A percentile compares a stretch with the other conserved stretches of the same genome.
phyloP scores from a whole-genome alignment of 352 stramenopile species.

The Phytophthora ramorum region DNA sequence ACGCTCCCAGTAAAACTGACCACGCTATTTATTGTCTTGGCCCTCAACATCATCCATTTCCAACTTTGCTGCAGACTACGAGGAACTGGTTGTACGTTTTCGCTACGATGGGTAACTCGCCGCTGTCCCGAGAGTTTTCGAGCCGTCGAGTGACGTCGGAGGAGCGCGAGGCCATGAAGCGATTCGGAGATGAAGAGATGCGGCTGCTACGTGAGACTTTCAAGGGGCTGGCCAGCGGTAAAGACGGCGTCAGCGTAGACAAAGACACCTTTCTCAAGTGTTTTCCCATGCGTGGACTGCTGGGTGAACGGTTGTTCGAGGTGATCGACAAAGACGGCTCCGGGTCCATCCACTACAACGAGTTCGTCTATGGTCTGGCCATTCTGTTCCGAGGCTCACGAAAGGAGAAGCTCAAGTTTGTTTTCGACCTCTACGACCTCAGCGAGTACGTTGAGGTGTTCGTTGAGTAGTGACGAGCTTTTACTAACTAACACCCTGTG shows the following conservation, averaged over 20 bases:
- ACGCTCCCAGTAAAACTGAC: constrained; percentile 28
- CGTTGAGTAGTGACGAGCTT: neutral
- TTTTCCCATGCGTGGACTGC: constrained; percentile 90
- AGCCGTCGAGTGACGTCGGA: constrained; percentile 52
- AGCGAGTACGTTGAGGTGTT: constrained; percentile 53
- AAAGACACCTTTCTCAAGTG: constrained; percentile 96
- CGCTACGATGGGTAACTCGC: constrained; percentile 65
- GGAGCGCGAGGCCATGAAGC: constrained; percentile 76
- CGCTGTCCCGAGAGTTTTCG: constrained; percentile 63
- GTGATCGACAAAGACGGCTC: constrained; percentile 93
- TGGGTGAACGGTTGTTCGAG: constrained; percentile 93
- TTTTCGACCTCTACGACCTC: constrained; percentile 95
- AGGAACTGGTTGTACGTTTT: neutral
- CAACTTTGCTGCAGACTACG: constrained; percentile 7
- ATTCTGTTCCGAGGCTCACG: constrained; percentile 85
- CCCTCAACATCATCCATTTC: constrained; percentile 28
- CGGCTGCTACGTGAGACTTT: constrained; percentile 82
- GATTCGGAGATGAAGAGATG: constrained; percentile 83
- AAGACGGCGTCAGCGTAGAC: constrained; percentile 80
- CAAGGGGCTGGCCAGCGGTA: constrained; percentile 69
- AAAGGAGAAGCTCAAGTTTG: constrained; percentile 93
- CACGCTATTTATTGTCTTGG: constrained; percentile 30
- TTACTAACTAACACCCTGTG: constrained; percentile 5
- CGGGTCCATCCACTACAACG: constrained; percentile 90
- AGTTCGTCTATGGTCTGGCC: constrained; percentile 92